phyloP scores from a whole-genome alignment of 176 grass and related monocot species.

The Areca catechu region DNA sequence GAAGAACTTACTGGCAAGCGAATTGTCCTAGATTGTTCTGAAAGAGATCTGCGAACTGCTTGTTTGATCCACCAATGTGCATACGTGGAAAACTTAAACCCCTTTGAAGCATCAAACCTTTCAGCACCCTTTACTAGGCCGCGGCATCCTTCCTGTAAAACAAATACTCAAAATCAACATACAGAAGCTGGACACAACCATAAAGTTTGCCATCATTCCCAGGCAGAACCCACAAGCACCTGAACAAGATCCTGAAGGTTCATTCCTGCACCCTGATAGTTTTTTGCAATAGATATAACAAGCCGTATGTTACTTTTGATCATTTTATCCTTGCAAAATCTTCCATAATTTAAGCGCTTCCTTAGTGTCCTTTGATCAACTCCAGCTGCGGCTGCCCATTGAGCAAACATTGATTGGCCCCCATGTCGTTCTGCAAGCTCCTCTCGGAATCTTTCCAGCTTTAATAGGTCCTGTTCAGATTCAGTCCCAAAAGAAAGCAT shows the following conservation, averaged over 20 bases:
- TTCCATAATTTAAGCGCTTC: slow-evolving; percentile 47
- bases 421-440: slow-evolving; percentile 33
- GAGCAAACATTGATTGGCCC: slow-evolving; percentile 49
- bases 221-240: slow-evolving; percentile 25
- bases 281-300: slow-evolving; percentile 83
- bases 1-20: slow-evolving; percentile 55
- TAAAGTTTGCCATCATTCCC: no score
- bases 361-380: slow-evolving; percentile 41
- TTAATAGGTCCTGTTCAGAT: slow-evolving; percentile 64
- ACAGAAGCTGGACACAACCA: background rate
- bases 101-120: slow-evolving; percentile 84
- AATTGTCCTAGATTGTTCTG: slow-evolving; percentile 62
- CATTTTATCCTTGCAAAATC: slow-evolving; percentile 71
- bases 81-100: slow-evolving; percentile 96
- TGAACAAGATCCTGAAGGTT: slow-evolving; percentile 79
- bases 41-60: slow-evolving; percentile 66
- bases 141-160: slow-evolving; percentile 63
- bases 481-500: slow-evolving; percentile 10
- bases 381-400: slow-evolving; percentile 65
- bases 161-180: slow-evolving; percentile 12
- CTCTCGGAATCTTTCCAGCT: slow-evolving; percentile 43
- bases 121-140: slow-evolving; percentile 66
- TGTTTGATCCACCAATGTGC: slow-evolving; percentile 96
- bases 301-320: slow-evolving; percentile 74
- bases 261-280: slow-evolving; percentile 41